Percentiles rank a stretch among this genome's conserved stretches.
phyloP scores from a whole-genome alignment of 805 yeast genomes.

The Candida incommunis region DNA sequence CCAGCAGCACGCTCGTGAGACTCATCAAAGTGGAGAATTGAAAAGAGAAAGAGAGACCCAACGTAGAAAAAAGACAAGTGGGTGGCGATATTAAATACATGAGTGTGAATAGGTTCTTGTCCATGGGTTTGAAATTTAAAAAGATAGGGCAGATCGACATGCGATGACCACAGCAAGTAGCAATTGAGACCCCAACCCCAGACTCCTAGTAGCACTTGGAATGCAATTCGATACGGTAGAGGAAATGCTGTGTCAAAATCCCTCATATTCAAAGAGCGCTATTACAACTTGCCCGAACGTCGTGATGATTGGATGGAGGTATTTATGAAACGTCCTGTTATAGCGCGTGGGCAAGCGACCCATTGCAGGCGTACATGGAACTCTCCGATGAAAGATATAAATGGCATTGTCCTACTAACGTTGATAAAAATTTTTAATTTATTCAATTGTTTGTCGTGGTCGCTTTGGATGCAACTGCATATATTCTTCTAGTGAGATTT shows the following conservation, averaged over 20 bases:
- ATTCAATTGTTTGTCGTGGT: no score
- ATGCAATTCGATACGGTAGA: constrained; percentile 29
- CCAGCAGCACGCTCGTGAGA: background rate
- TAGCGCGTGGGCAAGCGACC: no score
- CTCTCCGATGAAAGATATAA: no score
- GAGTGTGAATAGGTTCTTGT: background rate
- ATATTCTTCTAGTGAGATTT: no score
- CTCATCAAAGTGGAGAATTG: background rate
- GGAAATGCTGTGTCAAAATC: constrained; percentile 27
- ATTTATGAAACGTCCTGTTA: no score
- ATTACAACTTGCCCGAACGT: no score
- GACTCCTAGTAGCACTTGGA: constrained; percentile 15
- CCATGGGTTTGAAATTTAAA: constrained; percentile 9
- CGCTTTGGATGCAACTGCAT: no score
- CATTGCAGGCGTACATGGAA: no score
- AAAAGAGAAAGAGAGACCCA: background rate
- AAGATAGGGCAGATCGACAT: constrained; percentile 15
- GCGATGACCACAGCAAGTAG: constrained; percentile 12
- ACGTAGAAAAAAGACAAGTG: background rate
- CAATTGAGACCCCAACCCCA: constrained; percentile 23
- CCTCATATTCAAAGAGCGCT: no score
- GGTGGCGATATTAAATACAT: background rate
- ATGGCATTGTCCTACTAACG: no score
- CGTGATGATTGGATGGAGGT: no score
- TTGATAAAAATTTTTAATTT: no score